Evolutionary conservation across 495 filamentous ascomycete genomes (phyloP).

Genomic region (Apiosordaria backusii): DNA sequence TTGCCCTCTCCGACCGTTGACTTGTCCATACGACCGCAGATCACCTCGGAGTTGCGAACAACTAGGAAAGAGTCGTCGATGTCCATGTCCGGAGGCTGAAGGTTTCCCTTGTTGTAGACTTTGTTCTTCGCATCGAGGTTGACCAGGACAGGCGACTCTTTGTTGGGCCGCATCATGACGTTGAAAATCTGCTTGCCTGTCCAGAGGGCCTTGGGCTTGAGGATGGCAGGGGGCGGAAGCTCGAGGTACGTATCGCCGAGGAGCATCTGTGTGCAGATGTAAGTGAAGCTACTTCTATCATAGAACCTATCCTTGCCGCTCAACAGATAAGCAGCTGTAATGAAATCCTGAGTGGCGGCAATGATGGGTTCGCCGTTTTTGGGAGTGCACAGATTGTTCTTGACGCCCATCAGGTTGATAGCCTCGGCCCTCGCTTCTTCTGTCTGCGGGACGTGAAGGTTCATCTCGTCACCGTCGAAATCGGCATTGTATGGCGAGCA

Average conservation of each 20-base stretch:
- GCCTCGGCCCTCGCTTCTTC: constrained; percentile 96
- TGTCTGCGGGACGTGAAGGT: constrained; percentile 95
- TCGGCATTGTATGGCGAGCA: constrained; percentile 99
- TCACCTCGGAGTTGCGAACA: constrained; percentile 92
- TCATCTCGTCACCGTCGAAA: constrained; percentile 99
- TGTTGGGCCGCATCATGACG: constrained; percentile 89
- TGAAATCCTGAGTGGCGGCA: constrained; percentile 97
- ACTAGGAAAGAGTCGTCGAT: constrained; percentile 83
- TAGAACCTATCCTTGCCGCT: constrained; percentile 93
- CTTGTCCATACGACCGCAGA: constrained; percentile 99
- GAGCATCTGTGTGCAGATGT: constrained; percentile 93
- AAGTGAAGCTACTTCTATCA: constrained; percentile 77
- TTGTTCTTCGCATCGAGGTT: constrained; percentile 92
- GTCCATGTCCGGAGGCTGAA: constrained; percentile 66
- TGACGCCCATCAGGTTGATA: constrained; percentile 95
- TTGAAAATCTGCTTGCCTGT: constrained; percentile 98
- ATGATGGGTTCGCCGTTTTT: constrained; percentile 99
- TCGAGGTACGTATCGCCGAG: constrained; percentile 75
- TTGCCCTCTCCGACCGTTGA: constrained; percentile 91
- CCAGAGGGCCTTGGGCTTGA: constrained; percentile 87
- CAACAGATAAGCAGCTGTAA: constrained; percentile 86
- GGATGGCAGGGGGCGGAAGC: constrained; percentile 76
- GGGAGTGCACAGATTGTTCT: constrained; percentile 90
- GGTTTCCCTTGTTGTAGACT: constrained; percentile 59
- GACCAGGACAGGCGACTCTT: constrained; percentile 70